A percentile compares a stretch with the other conserved stretches of the same genome.
These are phyloP conservation scores for Pythium monospermum DNA, from an alignment of 352 stramenopile genomes.

Conservation along the genomic window DNA sequence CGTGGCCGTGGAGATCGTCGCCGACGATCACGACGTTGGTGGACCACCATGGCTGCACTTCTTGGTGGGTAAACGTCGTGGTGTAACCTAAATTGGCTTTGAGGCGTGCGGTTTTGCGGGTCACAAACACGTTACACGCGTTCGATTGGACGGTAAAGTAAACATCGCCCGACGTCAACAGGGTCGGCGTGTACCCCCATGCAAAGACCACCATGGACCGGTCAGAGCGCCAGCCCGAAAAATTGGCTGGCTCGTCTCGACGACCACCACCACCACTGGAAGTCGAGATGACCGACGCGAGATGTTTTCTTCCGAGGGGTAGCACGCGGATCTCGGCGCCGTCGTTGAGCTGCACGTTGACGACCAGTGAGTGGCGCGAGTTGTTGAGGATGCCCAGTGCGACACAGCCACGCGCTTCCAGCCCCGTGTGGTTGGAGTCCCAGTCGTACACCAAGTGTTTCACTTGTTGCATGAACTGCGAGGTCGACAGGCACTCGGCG, in stretches of 20 bases:
- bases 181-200: constrained; percentile 80
- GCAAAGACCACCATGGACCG: constrained; percentile 73
- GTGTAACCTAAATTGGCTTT: constrained; percentile 77
- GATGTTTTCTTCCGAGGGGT: constrained; percentile 42
- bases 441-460: constrained; percentile 81
- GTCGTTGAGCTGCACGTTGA: constrained; percentile 67
- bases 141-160: constrained; percentile 83
- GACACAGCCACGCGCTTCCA: constrained; percentile 73
- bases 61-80: constrained; percentile 78
- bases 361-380: constrained; percentile 63
- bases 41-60: constrained; percentile 78
- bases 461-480: constrained; percentile 56
- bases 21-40: constrained; percentile 75
- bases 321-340: constrained; percentile 68
- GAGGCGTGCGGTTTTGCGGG: constrained; percentile 68
- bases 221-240: constrained; percentile 70
- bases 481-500: constrained; percentile 34
- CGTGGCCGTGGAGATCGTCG: constrained; percentile 61
- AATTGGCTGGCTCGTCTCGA: too few species aligned
- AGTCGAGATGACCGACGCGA: constrained; percentile 45
- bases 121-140: constrained; percentile 77
- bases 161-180: constrained; percentile 77
- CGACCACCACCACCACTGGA: not conserved
- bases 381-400: constrained; percentile 76
- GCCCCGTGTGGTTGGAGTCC: constrained; percentile 79